These are phyloP conservation scores for Juncus inflexus DNA, from an alignment of 176 grass and related monocot genomes.

Conservation along the genomic window DNA sequence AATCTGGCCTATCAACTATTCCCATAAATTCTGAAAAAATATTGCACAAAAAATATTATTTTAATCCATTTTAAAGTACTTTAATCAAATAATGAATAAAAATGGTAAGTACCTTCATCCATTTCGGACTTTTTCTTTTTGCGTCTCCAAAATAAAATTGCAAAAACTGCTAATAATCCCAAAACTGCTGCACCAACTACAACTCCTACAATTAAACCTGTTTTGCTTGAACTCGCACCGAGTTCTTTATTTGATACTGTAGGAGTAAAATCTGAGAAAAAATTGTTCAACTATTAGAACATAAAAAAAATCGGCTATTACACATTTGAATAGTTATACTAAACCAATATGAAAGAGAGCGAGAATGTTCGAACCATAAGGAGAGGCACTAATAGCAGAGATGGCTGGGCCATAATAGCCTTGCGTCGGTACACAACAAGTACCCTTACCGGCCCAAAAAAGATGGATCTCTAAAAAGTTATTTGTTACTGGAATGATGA, in stretches of 20 bases:
- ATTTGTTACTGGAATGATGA: slow-evolving; percentile 46
- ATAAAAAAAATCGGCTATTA: slow-evolving; percentile 1
- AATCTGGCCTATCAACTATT: slow-evolving; percentile 47
- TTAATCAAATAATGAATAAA: neutral
- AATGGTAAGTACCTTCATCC: slow-evolving; percentile 25
- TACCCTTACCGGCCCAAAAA: slow-evolving; percentile 96
- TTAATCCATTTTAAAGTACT: neutral
- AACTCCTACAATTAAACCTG: slow-evolving; percentile 42
- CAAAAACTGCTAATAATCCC: slow-evolving; percentile 32
- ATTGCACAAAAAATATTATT: neutral
- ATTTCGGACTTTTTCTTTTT: slow-evolving; percentile 26
- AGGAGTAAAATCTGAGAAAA: slow-evolving; percentile 53
- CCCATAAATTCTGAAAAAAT: slow-evolving; percentile 47
- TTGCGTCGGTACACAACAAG: slow-evolving; percentile 64
- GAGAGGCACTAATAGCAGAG: slow-evolving; percentile 70
- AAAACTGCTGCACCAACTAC: slow-evolving; percentile 41
- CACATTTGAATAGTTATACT: neutral
- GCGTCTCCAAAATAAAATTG: slow-evolving; percentile 15
- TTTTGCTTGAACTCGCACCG: slow-evolving; percentile 32
- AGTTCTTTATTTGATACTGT: slow-evolving; percentile 36
- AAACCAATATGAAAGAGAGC: neutral
- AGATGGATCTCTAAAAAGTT: slow-evolving; percentile 95
- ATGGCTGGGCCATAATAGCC: slow-evolving; percentile 65
- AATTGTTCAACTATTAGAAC: slow-evolving; percentile 29
- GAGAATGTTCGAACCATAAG: slow-evolving; percentile 25